These are phyloP conservation scores for Panaeolus papilionaceus DNA, from an alignment of 768 basidiomycete genomes.

Conservation along the genomic window DNA sequence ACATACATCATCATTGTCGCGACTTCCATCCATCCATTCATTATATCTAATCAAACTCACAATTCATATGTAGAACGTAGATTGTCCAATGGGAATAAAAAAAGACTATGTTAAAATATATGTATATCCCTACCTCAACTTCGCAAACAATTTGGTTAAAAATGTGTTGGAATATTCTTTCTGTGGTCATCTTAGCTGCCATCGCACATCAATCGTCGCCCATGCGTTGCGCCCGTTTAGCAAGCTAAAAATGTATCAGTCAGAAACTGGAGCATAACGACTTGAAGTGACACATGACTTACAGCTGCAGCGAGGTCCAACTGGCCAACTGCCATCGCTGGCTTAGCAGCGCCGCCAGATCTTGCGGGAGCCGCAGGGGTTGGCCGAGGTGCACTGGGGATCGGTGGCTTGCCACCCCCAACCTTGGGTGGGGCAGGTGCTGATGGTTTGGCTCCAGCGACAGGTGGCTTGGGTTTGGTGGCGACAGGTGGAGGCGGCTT, in stretches of 20 bases:
- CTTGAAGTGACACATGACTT: slow-evolving; percentile 37
- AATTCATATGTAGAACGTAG: slow-evolving; percentile 12
- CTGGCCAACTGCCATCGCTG: slow-evolving; percentile 58
- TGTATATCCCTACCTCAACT: not conserved
- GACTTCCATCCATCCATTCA: not conserved
- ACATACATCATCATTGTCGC: not conserved
- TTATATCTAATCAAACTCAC: slow-evolving; percentile 11
- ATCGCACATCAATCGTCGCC: slow-evolving; percentile 46
- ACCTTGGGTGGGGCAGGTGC: slow-evolving; percentile 47
- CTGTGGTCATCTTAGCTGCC: not conserved
- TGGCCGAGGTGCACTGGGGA: slow-evolving; percentile 65
- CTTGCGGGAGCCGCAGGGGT: slow-evolving; percentile 44
- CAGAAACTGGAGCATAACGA: not conserved
- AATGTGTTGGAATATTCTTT: not conserved
- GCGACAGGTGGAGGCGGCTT: slow-evolving; percentile 68
- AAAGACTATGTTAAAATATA: slow-evolving; percentile 9
- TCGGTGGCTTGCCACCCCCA: slow-evolving; percentile 60
- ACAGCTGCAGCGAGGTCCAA: slow-evolving; percentile 87
- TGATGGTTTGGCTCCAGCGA: slow-evolving; percentile 40
- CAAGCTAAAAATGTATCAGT: slow-evolving; percentile 53
- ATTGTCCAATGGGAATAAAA: slow-evolving; percentile 13
- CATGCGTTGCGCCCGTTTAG: slow-evolving; percentile 76
- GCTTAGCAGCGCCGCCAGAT: slow-evolving; percentile 46
- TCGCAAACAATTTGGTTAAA: not conserved
- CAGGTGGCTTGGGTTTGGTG: slow-evolving; percentile 72